Percentiles rank a stretch among this genome's conserved stretches.
Evolutionary conservation across 75 land plant genomes (phyloP).

Genomic region (Pinus tabuliformis): DNA sequence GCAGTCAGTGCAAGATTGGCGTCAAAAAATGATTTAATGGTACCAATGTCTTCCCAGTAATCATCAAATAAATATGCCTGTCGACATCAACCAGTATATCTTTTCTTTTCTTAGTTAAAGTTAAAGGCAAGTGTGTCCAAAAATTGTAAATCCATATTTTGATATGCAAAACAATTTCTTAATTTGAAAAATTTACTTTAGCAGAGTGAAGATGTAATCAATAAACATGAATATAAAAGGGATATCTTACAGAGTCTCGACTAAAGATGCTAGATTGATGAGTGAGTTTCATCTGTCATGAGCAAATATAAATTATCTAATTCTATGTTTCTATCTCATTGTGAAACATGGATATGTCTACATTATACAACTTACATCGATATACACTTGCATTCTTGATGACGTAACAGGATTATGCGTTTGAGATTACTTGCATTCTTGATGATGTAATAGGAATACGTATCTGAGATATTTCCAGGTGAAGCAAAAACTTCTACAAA

Average conservation of each 20-base stretch:
- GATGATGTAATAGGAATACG: not conserved
- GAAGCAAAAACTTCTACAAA: not conserved
- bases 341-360: not conserved
- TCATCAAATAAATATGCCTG: constrained; percentile 90
- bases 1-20: constrained; percentile 85
- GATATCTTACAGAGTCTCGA: not conserved
- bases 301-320: not conserved
- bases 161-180: not conserved
- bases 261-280: not conserved
- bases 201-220: not conserved
- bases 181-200: too few relatives aligned
- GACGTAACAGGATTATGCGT: not conserved
- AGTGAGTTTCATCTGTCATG: not conserved
- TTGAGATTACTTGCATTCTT: too few relatives aligned
- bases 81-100: not conserved
- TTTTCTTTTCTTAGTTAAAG: not conserved
- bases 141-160: not conserved
- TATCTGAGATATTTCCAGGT: too few relatives aligned
- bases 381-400: not conserved
- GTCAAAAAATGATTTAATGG: constrained; percentile 80
- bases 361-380: not conserved
- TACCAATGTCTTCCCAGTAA: constrained; percentile 92
- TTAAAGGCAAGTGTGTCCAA: not conserved
- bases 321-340: not conserved
- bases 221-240: not conserved